Evolutionary conservation across 2,329 filamentous ascomycete genomes (phyloP), one percentile per base, ranked within the genome.

Genomic region (Trichoderma simmonsii): DNA sequence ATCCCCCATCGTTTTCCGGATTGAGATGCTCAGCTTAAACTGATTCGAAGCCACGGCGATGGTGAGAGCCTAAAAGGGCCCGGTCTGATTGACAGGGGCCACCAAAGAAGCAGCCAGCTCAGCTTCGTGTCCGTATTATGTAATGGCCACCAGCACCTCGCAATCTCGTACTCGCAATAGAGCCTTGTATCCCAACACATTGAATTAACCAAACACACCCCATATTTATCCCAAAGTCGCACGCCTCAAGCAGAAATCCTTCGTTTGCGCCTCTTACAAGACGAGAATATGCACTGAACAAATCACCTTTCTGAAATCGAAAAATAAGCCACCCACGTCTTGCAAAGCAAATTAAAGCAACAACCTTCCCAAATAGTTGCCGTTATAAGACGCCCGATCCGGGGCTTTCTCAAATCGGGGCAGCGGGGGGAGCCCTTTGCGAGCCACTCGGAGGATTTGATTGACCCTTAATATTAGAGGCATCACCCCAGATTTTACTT

Each of bases 1-100:
- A 71, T 85, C 80, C 24, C 82, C 82, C 85, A 87, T 87, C 9
- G 65, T 43, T 78, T 56, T 56, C 48, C 56, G n/a, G 21, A 51
- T 51, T 36, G 56, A 34, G 57, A 54, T 48, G 57, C 18, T 43
- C 39, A 43, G 39, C 39, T 43, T 43, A 7, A 43, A 43, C 3
- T 28, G 64, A 28, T 66, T 48, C 30, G 15, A 67, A 34, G 64
- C 51, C 64, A 57, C 51, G 26, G 24, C 34, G 32, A 54, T 48
- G 36, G 51, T 39, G 64, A 67, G 34, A 56, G 36, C 48, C 54
- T 30, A 34, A 67, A 59, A 56, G 65, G 34, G 3, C 26, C 34
- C n/a, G 21, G 32, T 12, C 64, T 24, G 54, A 15, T 51, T 34
- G 48, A 57, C 64, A 66, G 30, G 62, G 32, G 62, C 62, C 1